Evolutionary conservation across 1,284 basidiomycete genomes (phyloP).

Genomic region (Sphagnurus paluster): DNA sequence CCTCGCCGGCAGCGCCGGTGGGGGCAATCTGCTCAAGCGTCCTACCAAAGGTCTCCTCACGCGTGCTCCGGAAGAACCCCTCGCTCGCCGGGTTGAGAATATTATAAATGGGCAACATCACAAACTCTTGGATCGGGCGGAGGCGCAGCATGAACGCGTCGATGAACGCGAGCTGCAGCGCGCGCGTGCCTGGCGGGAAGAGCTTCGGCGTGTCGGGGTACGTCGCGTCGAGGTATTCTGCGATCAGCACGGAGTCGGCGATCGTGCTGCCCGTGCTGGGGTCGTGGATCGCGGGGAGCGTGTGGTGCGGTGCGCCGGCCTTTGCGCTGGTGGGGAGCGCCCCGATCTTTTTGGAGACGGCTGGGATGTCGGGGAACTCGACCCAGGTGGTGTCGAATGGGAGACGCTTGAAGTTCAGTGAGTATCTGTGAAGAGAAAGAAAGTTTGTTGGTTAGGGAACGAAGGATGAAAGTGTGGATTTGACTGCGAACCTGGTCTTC

Average conservation of each 20-base stretch:
- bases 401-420: conserved; percentile 30
- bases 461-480: background rate
- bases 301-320: conserved; percentile 24
- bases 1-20: conserved; percentile 17
- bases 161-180: conserved; percentile 20
- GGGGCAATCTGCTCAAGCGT: conserved; percentile 22
- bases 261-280: conserved; percentile 31
- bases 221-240: conserved; percentile 43
- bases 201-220: conserved; percentile 41
- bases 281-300: conserved; percentile 38
- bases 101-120: conserved; percentile 16
- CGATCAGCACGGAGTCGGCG: conserved; percentile 43
- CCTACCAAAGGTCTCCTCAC: conserved; percentile 20
- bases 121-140: conserved; percentile 16
- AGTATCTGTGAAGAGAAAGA: conserved; percentile 17
- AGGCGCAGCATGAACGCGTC: conserved; percentile 9
- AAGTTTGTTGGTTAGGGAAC: background rate
- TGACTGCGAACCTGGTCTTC: conserved; percentile 11
- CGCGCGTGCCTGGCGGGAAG: conserved; percentile 24
- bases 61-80: conserved; percentile 24
- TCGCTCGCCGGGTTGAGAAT: conserved; percentile 21
- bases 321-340: conserved; percentile 20
- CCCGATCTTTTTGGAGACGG: conserved; percentile 27
- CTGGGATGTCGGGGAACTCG: conserved; percentile 31
- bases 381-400: conserved; percentile 29